Conservation (phyloP, 1,139 yeast genomes). For the Neolecta irregularis region DNA sequence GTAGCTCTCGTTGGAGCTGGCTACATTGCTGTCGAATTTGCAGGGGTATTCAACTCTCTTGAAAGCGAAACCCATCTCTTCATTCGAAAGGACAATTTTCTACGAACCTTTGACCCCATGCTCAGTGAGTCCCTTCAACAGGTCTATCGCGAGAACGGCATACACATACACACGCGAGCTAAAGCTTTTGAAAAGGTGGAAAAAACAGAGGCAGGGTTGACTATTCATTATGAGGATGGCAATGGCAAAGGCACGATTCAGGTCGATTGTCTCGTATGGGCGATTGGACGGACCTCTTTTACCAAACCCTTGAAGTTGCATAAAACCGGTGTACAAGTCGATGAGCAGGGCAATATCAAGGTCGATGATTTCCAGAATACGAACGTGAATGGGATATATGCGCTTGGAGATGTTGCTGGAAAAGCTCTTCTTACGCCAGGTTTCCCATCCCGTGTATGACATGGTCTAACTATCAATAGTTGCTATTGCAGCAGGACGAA, state of each 20-base stretch:
- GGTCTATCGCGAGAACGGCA: constrained; percentile 63
- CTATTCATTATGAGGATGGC: constrained; percentile 36
- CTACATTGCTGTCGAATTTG: constrained; percentile 86
- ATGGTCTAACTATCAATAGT: too few species aligned
- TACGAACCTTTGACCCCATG: constrained; percentile 71
- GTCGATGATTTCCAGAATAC: constrained; percentile 86
- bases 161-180: constrained; percentile 55
- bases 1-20: constrained; percentile 98
- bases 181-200: constrained; percentile 36
- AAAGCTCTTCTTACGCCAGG: constrained; percentile 79
- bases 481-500: constrained; percentile 97
- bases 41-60: constrained; percentile 81
- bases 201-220: constrained; percentile 44
- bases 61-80: constrained; percentile 80
- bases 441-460: too few species aligned
- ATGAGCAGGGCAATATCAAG: constrained; percentile 42
- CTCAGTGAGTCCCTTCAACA: constrained; percentile 70
- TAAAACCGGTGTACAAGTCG: constrained; percentile 50
- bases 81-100: constrained; percentile 78
- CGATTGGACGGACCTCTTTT: constrained; percentile 75
- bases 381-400: constrained; percentile 50
- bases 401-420: constrained; percentile 89
- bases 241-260: constrained; percentile 30
- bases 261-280: constrained; percentile 81
- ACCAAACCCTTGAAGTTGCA: constrained; percentile 56